These are phyloP conservation scores for Mortierella hygrophila DNA, from an alignment of 192 early-diverging fungal genomes.

Conservation along the genomic window DNA sequence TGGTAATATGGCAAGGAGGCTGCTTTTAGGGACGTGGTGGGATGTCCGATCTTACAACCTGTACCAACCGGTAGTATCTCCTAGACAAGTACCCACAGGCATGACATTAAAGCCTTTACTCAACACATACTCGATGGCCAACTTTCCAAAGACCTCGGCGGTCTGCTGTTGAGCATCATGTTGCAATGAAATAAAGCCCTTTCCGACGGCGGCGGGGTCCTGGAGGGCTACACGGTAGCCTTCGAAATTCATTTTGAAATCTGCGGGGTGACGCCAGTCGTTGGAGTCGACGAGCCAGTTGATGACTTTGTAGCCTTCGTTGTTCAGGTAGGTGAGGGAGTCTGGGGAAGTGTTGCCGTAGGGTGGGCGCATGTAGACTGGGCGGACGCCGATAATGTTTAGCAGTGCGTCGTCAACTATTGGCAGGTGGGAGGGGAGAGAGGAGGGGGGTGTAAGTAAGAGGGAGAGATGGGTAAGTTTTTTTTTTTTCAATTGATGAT, in stretches of 20 bases:
- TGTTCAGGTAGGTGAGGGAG: constrained; percentile 21
- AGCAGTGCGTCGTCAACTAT: constrained; percentile 31
- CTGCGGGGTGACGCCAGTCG: constrained; percentile 44
- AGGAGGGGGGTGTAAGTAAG: background rate
- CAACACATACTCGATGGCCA: constrained; percentile 59
- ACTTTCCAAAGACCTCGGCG: constrained; percentile 50
- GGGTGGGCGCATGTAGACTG: constrained; percentile 63
- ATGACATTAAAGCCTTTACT: constrained; percentile 57
- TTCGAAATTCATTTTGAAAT: constrained; percentile 11
- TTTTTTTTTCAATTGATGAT: background rate
- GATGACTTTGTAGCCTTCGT: constrained; percentile 53
- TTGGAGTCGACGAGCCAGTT: constrained; percentile 61
- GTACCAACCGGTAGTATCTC: constrained; percentile 43
- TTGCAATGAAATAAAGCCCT: constrained; percentile 46
- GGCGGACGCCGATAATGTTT: constrained; percentile 61
- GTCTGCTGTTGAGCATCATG: constrained; percentile 60
- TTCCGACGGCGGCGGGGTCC: background rate
- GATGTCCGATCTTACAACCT: background rate
- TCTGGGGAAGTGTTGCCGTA: constrained; percentile 50
- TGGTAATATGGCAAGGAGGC: background rate
- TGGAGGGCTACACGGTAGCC: constrained; percentile 17
- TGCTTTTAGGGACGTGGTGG: background rate
- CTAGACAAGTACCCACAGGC: constrained; percentile 60
- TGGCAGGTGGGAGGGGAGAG: too few relatives aligned
- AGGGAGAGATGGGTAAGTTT: too few relatives aligned